Percentiles rank a stretch among this genome's conserved stretches.
Evolutionary conservation across 148 eudicot species (phyloP).

Genomic region (Fagopyrum homotropicum): DNA sequence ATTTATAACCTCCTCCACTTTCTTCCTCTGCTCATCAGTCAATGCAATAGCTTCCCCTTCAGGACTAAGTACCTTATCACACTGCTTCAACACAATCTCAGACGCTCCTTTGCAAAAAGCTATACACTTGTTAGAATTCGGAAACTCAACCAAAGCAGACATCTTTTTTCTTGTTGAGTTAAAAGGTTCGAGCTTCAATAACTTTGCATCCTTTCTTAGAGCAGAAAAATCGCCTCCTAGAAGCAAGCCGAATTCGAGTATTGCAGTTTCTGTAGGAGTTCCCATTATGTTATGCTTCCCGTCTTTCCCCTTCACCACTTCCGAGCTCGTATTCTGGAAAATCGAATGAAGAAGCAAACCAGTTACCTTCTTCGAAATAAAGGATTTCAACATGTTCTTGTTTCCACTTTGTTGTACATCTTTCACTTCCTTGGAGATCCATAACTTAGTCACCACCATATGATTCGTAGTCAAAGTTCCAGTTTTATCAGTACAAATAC

Average conservation of each 20-base stretch:
- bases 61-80: constrained; percentile 48
- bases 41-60: constrained; percentile 39
- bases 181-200: constrained; percentile 62
- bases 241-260: constrained; percentile 58
- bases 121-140: constrained; percentile 29
- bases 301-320: constrained; percentile 51
- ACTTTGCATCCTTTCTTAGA: constrained; percentile 21
- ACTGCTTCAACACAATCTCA: constrained; percentile 53
- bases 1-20: constrained; percentile 38
- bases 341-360: constrained; percentile 39
- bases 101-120: constrained; percentile 83
- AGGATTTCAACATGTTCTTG: constrained; percentile 23
- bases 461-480: constrained; percentile 90
- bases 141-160: constrained; percentile 55
- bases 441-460: constrained; percentile 71
- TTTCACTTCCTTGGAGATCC: constrained; percentile 47
- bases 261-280: constrained; percentile 72
- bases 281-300: constrained; percentile 51
- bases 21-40: constrained; percentile 38
- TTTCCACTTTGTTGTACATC: constrained; percentile 19
- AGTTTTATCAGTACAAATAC: constrained; percentile 82
- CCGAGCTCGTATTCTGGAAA: constrained; percentile 54
- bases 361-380: constrained; percentile 21
- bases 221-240: constrained; percentile 31
- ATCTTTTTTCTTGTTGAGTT: constrained; percentile 71